Conservation (phyloP, 2,329 filamentous ascomycete species). For the Colletotrichum simmondsii region DNA sequence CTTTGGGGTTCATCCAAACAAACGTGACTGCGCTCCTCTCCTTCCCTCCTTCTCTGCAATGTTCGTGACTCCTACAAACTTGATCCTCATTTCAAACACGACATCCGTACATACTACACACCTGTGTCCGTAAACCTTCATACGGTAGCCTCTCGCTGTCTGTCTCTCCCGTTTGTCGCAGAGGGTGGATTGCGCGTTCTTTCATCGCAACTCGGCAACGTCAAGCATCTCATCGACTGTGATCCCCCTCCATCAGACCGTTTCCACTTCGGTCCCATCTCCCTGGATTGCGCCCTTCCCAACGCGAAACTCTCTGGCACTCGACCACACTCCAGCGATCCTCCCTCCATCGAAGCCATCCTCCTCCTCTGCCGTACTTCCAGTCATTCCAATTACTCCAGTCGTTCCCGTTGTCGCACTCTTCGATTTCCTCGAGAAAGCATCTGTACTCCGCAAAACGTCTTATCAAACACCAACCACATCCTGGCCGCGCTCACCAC, state of each 20-base stretch:
- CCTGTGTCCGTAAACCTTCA: not conserved
- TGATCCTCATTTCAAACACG: not conserved
- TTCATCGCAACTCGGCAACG: not conserved
- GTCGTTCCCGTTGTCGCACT: not conserved
- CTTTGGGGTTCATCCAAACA: not conserved
- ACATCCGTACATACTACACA: not conserved
- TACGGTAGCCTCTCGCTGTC: not conserved
- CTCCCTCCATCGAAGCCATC: not conserved
- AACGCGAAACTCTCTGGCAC: constrained; percentile 15
- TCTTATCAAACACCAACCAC: not conserved
- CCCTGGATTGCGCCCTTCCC: constrained; percentile 4
- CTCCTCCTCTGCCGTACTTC: not conserved
- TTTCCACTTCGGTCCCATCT: constrained; percentile 1
- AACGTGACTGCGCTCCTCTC: not conserved
- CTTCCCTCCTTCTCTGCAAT: not conserved
- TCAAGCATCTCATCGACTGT: not conserved
- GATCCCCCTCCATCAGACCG: not conserved
- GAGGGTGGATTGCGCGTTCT: not conserved
- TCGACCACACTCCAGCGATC: constrained; percentile 4
- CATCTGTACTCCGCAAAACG: not conserved
- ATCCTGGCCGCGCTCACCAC: not conserved
- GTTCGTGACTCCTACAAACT: not conserved
- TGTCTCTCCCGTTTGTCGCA: not conserved
- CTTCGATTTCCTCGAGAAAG: not conserved
- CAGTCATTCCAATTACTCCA: not conserved